Conservation (phyloP, 2,329 filamentous ascomycete species). For the Xylaria multiplex region DNA sequence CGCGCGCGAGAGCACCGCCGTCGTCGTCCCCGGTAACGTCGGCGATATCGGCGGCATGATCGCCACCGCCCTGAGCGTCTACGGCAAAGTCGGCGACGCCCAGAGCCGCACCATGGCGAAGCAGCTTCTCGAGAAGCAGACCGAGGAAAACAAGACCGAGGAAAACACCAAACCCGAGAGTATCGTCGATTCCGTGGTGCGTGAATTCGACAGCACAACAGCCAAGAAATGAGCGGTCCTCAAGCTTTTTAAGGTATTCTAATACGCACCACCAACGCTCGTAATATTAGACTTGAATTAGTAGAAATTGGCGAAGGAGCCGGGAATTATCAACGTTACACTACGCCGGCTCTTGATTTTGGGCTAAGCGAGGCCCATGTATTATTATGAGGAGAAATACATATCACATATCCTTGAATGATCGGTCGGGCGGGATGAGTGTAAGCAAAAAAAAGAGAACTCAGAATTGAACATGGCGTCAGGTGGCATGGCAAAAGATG, state of each 20-base stretch:
- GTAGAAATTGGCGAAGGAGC: neutral
- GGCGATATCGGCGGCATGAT: conserved; percentile 98
- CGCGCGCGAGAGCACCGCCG: conserved; percentile 93
- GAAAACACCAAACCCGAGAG: conserved; percentile 30
- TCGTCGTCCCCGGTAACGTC: conserved; percentile 96
- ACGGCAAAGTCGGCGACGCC: conserved; percentile 87
- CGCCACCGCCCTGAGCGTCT: conserved; percentile 92
- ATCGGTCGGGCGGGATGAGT: neutral
- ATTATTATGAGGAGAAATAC: conserved; percentile 21
- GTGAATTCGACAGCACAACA: conserved; percentile 49
- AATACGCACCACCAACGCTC: neutral
- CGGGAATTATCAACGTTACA: neutral
- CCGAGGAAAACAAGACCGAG: conserved; percentile 31
- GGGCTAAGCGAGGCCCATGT: conserved; percentile 14
- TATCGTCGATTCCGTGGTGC: conserved; percentile 47
- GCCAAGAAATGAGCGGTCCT: conserved; percentile 36
- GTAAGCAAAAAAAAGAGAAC: neutral
- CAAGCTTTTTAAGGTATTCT: neutral
- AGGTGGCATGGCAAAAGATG: conserved; percentile 15
- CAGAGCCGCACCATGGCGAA: conserved; percentile 75
- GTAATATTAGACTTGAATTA: neutral
- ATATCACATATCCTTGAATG: conserved; percentile 24
- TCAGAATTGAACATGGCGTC: conserved; percentile 36
- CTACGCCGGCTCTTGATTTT: neutral
- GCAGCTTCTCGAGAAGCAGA: conserved; percentile 54